A percentile compares a stretch with the other conserved stretches of the same genome.
phyloP scores from a whole-genome alignment of 2,329 filamentous ascomycete genomes.

The Drechslerella dactyloides region DNA sequence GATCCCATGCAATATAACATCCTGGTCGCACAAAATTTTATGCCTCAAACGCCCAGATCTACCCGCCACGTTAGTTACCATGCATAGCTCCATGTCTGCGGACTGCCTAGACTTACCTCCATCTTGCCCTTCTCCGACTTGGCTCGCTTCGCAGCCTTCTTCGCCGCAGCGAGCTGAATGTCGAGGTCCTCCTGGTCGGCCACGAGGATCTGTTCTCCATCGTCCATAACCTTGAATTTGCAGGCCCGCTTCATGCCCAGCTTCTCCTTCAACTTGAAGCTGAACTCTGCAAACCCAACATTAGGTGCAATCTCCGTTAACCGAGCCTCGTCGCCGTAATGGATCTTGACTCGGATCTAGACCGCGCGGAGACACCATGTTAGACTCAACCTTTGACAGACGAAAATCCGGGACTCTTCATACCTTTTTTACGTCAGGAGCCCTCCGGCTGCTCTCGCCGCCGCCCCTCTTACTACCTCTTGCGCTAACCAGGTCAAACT shows the following conservation, averaged over 20 bases:
- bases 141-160: conserved; percentile 72
- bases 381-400: conserved; percentile 2
- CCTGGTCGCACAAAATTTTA: not conserved
- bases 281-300: conserved; percentile 77
- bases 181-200: conserved; percentile 95
- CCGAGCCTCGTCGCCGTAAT: conserved; percentile 82
- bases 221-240: conserved; percentile 87
- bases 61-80: not conserved
- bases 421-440: conserved; percentile 54
- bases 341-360: conserved; percentile 86
- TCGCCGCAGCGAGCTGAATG: conserved; percentile 76
- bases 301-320: conserved; percentile 84
- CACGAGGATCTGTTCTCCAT: conserved; percentile 94
- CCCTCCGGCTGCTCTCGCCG: conserved; percentile 56
- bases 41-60: conserved; percentile 49
- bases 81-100: not conserved
- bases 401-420: not conserved
- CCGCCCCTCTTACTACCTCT: conserved; percentile 61
- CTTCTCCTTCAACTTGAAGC: conserved; percentile 81
- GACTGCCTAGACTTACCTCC: conserved; percentile 71
- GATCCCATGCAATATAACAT: not conserved
- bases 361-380: conserved; percentile 9
- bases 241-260: conserved; percentile 78
- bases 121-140: conserved; percentile 86
- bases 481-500: conserved; percentile 78